Conservation (phyloP, 805 yeast species). For the Candida awuae region DNA sequence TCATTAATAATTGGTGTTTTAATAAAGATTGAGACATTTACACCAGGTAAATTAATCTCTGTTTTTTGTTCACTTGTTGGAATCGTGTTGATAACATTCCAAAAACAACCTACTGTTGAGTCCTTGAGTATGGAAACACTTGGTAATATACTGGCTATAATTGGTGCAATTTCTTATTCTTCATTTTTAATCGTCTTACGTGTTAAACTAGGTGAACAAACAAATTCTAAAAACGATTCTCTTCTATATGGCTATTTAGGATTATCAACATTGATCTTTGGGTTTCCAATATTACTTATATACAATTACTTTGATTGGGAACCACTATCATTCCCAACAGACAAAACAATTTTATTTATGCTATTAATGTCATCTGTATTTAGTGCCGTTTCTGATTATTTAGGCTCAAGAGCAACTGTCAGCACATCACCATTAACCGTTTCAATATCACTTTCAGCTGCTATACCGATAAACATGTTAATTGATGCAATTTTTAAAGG, state of each 20-base stretch:
- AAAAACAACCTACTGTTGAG: background rate
- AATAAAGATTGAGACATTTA: constrained; percentile 35
- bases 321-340: constrained; percentile 35
- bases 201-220: constrained; percentile 36
- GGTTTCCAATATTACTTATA: constrained; percentile 32
- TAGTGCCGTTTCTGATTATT: constrained; percentile 42
- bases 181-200: constrained; percentile 38
- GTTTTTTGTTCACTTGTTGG: constrained; percentile 40
- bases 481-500: constrained; percentile 36
- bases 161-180: constrained; percentile 42
- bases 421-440: constrained; percentile 48
- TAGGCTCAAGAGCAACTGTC: constrained; percentile 42
- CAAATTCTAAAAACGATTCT: constrained; percentile 38
- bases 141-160: constrained; percentile 39
- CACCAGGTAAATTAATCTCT: constrained; percentile 35
- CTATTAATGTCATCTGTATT: constrained; percentile 37
- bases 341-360: constrained; percentile 26
- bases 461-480: constrained; percentile 45
- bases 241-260: constrained; percentile 43
- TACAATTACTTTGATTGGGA: constrained; percentile 35
- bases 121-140: constrained; percentile 23
- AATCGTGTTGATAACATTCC: constrained; percentile 34
- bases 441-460: constrained; percentile 42
- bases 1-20: constrained; percentile 38
- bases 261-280: constrained; percentile 31